A percentile compares a stretch with the other conserved stretches of the same genome.
Evolutionary conservation across 176 grass and related monocot species (phyloP).

Genomic region (Guadua angustifolia): DNA sequence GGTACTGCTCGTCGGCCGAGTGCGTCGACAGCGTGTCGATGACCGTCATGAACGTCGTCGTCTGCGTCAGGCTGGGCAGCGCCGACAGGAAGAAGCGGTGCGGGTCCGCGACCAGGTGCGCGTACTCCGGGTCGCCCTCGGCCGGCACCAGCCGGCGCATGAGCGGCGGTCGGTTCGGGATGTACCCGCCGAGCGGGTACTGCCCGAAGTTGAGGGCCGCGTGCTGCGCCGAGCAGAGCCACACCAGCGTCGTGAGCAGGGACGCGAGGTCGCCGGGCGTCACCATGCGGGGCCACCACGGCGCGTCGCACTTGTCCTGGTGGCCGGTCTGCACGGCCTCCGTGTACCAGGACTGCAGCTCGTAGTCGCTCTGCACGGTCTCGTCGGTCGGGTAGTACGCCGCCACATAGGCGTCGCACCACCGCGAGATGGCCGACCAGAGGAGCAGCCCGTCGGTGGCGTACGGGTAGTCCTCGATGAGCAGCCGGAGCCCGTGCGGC

Average conservation of each 20-base stretch:
- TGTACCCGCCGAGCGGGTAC: slow-evolving; percentile 92
- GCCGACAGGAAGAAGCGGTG: slow-evolving; percentile 85
- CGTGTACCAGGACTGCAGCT: slow-evolving; percentile 85
- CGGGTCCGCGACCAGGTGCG: slow-evolving; percentile 64
- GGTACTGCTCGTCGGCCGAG: slow-evolving; percentile 91
- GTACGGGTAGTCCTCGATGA: slow-evolving; percentile 96
- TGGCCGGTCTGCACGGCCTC: slow-evolving; percentile 83
- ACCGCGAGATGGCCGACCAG: slow-evolving; percentile 75
- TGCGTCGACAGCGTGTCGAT: slow-evolving; percentile 98
- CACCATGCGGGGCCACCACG: slow-evolving; percentile 86
- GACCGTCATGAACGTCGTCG: slow-evolving; percentile 95
- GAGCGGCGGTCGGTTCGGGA: slow-evolving; percentile 89
- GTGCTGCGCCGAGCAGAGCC: slow-evolving; percentile 93
- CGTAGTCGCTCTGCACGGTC: slow-evolving; percentile 59
- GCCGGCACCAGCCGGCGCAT: slow-evolving; percentile 87
- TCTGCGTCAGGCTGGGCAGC: slow-evolving; percentile 83
- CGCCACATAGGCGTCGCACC: slow-evolving; percentile 64
- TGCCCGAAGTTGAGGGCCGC: slow-evolving; percentile 97
- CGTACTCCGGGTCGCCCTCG: slow-evolving; percentile 82
- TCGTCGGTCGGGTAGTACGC: slow-evolving; percentile 65
- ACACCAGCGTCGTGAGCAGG: slow-evolving; percentile 77
- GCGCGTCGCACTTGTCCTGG: slow-evolving; percentile 68
- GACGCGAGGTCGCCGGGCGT: slow-evolving; percentile 60
- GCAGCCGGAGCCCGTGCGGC: slow-evolving; percentile 71
- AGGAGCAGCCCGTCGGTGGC: slow-evolving; percentile 84